Evolutionary conservation across 305 asterid genomes (phyloP).

Genomic region (Fraxinus baroniana): DNA sequence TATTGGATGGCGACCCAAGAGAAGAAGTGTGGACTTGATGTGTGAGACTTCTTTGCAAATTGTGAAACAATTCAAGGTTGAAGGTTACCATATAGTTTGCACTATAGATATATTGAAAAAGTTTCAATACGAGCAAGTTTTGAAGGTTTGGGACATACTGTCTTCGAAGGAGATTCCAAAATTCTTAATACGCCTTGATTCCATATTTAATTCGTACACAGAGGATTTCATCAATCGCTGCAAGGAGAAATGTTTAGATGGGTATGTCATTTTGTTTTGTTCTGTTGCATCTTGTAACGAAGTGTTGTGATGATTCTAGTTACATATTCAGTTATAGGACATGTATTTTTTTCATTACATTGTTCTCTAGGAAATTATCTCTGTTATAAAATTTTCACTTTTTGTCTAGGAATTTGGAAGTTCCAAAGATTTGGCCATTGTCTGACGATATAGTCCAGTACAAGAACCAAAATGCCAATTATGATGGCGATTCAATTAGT

Average conservation of each 20-base stretch:
- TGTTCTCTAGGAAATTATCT: background rate
- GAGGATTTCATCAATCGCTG: slow-evolving; percentile 55
- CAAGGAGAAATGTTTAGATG: slow-evolving; percentile 46
- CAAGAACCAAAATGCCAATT: slow-evolving; percentile 26
- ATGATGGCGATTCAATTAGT: slow-evolving; percentile 20
- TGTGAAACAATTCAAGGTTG: slow-evolving; percentile 59
- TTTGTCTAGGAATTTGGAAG: slow-evolving; percentile 52
- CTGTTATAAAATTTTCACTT: background rate
- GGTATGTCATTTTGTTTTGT: slow-evolving; percentile 41
- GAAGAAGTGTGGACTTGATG: slow-evolving; percentile 38
- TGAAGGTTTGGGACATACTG: slow-evolving; percentile 65
- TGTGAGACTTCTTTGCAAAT: slow-evolving; percentile 45
- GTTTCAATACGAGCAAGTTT: slow-evolving; percentile 43
- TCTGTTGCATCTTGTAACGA: background rate
- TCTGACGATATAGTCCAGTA: slow-evolving; percentile 37
- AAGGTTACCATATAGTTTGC: slow-evolving; percentile 45
- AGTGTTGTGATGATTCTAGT: background rate
- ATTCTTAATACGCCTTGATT: slow-evolving; percentile 48
- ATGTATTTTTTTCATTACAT: background rate
- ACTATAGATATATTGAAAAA: slow-evolving; percentile 52
- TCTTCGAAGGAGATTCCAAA: slow-evolving; percentile 48
- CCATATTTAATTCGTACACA: slow-evolving; percentile 46
- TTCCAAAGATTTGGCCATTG: slow-evolving; percentile 56
- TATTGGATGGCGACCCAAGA: slow-evolving; percentile 75
- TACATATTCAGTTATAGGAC: background rate